Percentiles rank a stretch among this genome's conserved stretches.
Conservation (phyloP, 2,329 filamentous ascomycete genomes). For the Neonectria sp. region DNA sequence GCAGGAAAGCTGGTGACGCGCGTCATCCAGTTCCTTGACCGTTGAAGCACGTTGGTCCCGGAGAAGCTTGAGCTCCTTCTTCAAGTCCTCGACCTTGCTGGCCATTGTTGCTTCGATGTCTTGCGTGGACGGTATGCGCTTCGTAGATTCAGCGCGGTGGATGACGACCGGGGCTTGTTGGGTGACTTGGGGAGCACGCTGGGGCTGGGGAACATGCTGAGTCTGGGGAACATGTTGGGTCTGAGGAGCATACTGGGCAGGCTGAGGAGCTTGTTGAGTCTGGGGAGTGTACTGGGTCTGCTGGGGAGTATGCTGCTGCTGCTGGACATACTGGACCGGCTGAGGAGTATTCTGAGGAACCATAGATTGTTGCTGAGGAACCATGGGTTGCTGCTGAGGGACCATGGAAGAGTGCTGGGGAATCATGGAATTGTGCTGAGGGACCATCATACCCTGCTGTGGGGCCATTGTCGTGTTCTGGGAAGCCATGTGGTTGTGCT, state of each 20-base stretch:
- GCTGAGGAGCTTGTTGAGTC: conserved; percentile 26
- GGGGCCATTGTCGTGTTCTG: conserved; percentile 33
- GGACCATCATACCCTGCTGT: conserved; percentile 16
- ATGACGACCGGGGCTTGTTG: conserved; percentile 3
- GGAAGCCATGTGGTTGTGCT: conserved; percentile 20
- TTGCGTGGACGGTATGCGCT: conserved; percentile 39
- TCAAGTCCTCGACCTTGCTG: conserved; percentile 43
- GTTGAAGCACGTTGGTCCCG: conserved; percentile 43
- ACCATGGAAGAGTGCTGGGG: too few relatives aligned
- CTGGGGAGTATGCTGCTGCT: neutral
- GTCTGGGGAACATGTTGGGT: conserved; percentile 16
- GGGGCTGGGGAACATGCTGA: conserved; percentile 19
- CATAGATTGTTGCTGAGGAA: too few relatives aligned
- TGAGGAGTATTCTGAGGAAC: neutral
- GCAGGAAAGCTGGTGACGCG: conserved; percentile 40
- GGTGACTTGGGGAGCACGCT: neutral
- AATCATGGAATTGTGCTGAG: neutral
- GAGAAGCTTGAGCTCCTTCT: conserved; percentile 39
- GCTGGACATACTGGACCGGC: too few relatives aligned
- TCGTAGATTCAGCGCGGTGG: conserved; percentile 13
- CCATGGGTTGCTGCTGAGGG: too few relatives aligned
- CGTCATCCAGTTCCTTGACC: conserved; percentile 43
- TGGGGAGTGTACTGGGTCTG: neutral
- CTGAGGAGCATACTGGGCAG: conserved; percentile 8
- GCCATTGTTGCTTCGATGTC: conserved; percentile 41